Base-by-base conservation (phyloP, 176 grass and related monocot species). In the Aegilops longissima region DNA sequence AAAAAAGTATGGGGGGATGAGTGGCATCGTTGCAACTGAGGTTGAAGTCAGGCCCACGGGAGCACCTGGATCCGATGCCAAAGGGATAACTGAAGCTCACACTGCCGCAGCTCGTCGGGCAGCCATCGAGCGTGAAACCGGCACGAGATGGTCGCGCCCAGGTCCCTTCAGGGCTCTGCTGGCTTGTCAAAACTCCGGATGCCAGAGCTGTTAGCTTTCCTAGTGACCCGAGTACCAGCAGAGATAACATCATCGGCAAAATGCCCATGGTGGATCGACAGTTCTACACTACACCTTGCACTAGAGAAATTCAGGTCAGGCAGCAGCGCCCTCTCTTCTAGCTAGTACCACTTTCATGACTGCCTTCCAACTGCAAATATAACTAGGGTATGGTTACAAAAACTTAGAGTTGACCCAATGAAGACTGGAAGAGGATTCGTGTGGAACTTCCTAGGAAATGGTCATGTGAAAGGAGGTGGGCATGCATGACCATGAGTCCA, bases 261-360 rank as follows among this genome's bases (percentile, higher is more conserved):
- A 69, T 21, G 66, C 30, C 31, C 66, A 69, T 69, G 66, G 34
- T 69, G 25, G 29, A 67, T 67, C 6, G 12, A 34, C 29, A 33
- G 6, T 67, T 31, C 14, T 69, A 20, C 30, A 69, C 65, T 67
- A 17, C 0, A 10, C 66, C 31, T 69, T 69, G 66, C 66, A 69
- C 66, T 36, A 36, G 66, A 69, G 66, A 69, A 69, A 36, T 69
- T 69, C 66, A 69, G 66, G 66, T 69, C 31, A 69, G 66, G 66
- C 30, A 69, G 66, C 66, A 69, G 31, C 4, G 8, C 66, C 65
- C 16, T 67, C 65, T 67, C 66, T 69, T 69, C 0, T 67, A 66
- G 11, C 66, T 35, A 36, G 17, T 36, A 10, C 3, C 31, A 36
- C 66, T 36, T 69, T 18, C 66, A 69, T 69, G 16, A 16, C 8